Base-by-base conservation (phyloP, 768 basidiomycete species). In the Tubosaeta brunneosetosa region DNA sequence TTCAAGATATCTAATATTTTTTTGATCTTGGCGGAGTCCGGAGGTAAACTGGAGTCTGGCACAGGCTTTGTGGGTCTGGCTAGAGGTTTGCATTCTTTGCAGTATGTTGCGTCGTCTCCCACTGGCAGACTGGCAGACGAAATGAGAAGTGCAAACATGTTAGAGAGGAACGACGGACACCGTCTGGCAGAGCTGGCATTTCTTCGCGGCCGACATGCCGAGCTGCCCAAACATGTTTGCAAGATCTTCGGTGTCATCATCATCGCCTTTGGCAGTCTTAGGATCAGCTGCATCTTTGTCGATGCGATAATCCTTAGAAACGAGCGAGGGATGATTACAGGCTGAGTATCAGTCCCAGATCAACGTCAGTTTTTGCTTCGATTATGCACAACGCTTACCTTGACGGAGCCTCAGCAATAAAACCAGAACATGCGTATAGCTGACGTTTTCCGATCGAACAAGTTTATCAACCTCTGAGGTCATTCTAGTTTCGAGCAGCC, bases 281-380 rank as follows among this genome's bases (percentile, higher is more conserved):
- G 86, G 78, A 9, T 91, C 86, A 6, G 94, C 73, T 0, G 89
- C 93, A 44, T 90, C 91, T 19, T 76, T 71, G 63, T 94, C 93
- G 13, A 74, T 69, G 66, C 76, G 77, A 71, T 86, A 85, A 66
- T 88, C 87, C 55, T 87, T 84, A 3, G 85, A 80, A 13, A 95
- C 85, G 10, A 97, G 79, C 0, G 81, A 76, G 0, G 94, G 93
- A 62, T 97, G 94, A 60, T 92, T 88, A 66, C 94, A 97, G 0
- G 94, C 94, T 95, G 50, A 31, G 9, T 22, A 32, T 44, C 43
- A 32, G 55, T 7, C 8, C 31, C 25, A 49, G 19, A 17, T 53
- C 36, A 52, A 32, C 27, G 12, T 6, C 42, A n/a, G 32, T 29
- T 48, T 36, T n/a, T 46, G 26, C 51, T 44, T 29, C 17, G 9